Evolutionary conservation across 164 flowering plant genomes (phyloP).

Genomic region (Nymphaea thermarum): DNA sequence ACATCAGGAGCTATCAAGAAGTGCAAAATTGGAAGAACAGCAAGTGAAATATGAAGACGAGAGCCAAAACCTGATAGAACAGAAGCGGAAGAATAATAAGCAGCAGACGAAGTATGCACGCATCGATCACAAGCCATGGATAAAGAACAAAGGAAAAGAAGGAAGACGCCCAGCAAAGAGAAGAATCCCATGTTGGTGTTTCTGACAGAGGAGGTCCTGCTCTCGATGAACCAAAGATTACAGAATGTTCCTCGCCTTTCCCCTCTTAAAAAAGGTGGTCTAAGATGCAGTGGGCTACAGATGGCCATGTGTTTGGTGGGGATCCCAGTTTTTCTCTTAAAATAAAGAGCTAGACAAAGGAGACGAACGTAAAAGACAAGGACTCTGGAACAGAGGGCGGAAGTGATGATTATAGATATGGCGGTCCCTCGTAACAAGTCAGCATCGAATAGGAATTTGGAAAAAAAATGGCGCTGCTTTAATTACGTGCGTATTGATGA

Average conservation of each 20-base stretch:
- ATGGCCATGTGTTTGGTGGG: not conserved
- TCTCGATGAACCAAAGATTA: not conserved
- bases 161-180: conserved; percentile 10
- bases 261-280: not conserved
- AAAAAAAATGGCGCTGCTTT: not conserved
- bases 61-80: conserved; percentile 24
- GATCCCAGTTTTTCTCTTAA: not conserved
- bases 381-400: not conserved
- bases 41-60: not conserved
- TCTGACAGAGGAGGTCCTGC: not conserved
- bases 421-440: not conserved
- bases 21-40: not conserved
- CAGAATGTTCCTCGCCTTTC: not conserved
- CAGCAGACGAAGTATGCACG: conserved; percentile 51
- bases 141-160: conserved; percentile 28
- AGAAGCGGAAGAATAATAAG: conserved; percentile 39
- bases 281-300: not conserved
- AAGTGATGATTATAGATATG: not conserved
- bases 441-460: not conserved
- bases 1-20: conserved; percentile 2
- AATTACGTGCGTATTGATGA: not conserved
- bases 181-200: conserved; percentile 23
- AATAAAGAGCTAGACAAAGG: not conserved
- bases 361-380: not conserved
- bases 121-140: conserved; percentile 75